Evolutionary conservation across 768 basidiomycete genomes (phyloP), one percentile per base, ranked within the genome.

Genomic region (Pleurotus sapidus): DNA sequence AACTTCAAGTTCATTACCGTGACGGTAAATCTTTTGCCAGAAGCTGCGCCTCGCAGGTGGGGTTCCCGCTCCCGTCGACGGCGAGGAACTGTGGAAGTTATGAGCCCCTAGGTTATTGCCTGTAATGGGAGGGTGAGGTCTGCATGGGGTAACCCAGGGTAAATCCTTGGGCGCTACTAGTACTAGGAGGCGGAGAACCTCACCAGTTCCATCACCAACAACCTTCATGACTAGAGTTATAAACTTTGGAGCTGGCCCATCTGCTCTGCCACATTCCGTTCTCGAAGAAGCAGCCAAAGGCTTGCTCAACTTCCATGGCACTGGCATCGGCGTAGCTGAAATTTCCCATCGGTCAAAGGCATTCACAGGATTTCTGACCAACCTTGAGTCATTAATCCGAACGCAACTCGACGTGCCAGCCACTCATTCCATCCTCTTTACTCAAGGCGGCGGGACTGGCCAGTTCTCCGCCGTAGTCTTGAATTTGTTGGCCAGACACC

Each of bases 171-270:
- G 30, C 30, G 30, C 30, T 30, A 30, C 27, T 34, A 34, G 1
- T 45, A 23, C 7, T 17, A 45, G 11, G 7, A 15, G n/a, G 42
- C 17, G 14, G 45, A 39, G 27, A 27, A 56, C 55, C 34, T 42
- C 40, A 39, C 18, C 39, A 49, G 50, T 42, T 50, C 14, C 51
- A 8, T 45, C 20, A 45, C 20, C 30, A 46, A 55, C 59, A 55
- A 56, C 59, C 60, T 78, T 78, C 77, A 54, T 79, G 58, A 55
- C 67, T 54, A 81, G 93, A 54, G 80, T 86, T 37, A 82, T 89
- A 67, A 98, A 99, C 77, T 93, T 98, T 71, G 91, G 93, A 50
- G 89, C 97, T 51, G 97, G 97, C 1, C 97, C 97, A 14, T 97
- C 95, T 17, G 88, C 91, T 0, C 79, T 99, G 42, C 97, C 97